Evolutionary conservation across 2,329 filamentous ascomycete species (phyloP).

Genomic region (Ilyonectria mors-panacis): DNA sequence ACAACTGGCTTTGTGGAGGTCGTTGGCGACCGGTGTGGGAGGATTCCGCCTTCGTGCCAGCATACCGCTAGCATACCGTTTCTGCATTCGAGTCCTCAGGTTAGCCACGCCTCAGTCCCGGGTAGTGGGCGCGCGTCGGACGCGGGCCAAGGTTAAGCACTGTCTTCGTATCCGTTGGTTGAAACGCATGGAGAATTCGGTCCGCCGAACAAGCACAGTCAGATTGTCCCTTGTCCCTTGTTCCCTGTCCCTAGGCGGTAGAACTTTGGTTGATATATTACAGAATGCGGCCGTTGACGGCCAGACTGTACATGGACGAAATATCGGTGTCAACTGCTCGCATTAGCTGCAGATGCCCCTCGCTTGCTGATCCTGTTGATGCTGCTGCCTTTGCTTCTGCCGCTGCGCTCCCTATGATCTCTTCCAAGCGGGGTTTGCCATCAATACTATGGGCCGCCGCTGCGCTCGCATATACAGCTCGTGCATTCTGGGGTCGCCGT

Average conservation of each 20-base stretch:
- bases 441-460: conserved; percentile 78
- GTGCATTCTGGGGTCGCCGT: conserved; percentile 82
- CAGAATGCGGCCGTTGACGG: conserved; percentile 44
- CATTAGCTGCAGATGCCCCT: conserved; percentile 38
- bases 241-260: conserved; percentile 34
- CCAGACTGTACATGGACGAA: conserved; percentile 47
- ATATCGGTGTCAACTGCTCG: conserved; percentile 44
- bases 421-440: conserved; percentile 57
- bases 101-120: conserved; percentile 13
- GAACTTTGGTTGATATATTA: conserved; percentile 48
- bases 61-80: conserved; percentile 6
- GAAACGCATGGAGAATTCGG: conserved; percentile 2
- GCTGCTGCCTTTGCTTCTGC: conserved; percentile 2
- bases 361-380: conserved; percentile 24
- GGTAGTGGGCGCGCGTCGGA: conserved; percentile 25
- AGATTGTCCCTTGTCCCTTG: conserved; percentile 30
- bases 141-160: neutral
- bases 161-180: neutral
- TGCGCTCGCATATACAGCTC: conserved; percentile 84
- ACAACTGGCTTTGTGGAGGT: conserved; percentile 28
- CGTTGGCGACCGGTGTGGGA: conserved; percentile 4
- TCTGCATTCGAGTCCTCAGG: conserved; percentile 7
- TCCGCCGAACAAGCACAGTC: conserved; percentile 26
- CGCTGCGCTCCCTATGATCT: conserved; percentile 40
- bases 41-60: neutral